A percentile compares a stretch with the other conserved stretches of the same genome.
phyloP scores from a whole-genome alignment of 179 eudicot genomes.

The Gypsophila paniculata region DNA sequence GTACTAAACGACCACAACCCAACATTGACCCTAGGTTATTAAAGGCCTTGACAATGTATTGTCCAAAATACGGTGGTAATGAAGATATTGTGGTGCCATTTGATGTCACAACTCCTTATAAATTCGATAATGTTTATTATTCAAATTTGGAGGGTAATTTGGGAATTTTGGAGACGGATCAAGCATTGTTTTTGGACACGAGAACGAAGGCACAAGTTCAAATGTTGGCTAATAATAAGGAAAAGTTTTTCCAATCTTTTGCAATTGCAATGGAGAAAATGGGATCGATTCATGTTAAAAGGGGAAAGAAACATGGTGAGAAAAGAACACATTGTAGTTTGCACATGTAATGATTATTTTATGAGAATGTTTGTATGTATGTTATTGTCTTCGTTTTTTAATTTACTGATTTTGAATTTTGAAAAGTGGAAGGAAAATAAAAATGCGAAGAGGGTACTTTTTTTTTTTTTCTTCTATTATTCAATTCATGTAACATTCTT shows the following conservation, averaged over 20 bases:
- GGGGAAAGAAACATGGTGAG: constrained; percentile 74
- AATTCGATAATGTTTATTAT: constrained; percentile 74
- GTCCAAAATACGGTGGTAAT: constrained; percentile 73
- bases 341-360: constrained; percentile 24
- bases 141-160: constrained; percentile 64
- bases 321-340: constrained; percentile 54
- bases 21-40: constrained; percentile 60
- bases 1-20: constrained; percentile 46
- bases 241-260: constrained; percentile 61
- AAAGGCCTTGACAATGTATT: constrained; percentile 63
- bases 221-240: constrained; percentile 49
- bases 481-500: too few relatives aligned
- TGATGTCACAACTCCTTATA: constrained; percentile 77
- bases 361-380: too few relatives aligned
- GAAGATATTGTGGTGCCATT: constrained; percentile 70
- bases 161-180: constrained; percentile 68
- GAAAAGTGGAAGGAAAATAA: too few relatives aligned
- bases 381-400: not conserved
- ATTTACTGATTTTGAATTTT: not conserved
- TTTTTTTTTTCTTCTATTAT: too few relatives aligned
- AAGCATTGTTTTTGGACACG: constrained; percentile 60
- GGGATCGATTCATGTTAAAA: constrained; percentile 75
- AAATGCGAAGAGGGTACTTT: too few relatives aligned
- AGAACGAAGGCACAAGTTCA: constrained; percentile 61
- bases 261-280: constrained; percentile 74